phyloP scores from a whole-genome alignment of 352 stramenopile species.

The Paralagenidium karlingii region DNA sequence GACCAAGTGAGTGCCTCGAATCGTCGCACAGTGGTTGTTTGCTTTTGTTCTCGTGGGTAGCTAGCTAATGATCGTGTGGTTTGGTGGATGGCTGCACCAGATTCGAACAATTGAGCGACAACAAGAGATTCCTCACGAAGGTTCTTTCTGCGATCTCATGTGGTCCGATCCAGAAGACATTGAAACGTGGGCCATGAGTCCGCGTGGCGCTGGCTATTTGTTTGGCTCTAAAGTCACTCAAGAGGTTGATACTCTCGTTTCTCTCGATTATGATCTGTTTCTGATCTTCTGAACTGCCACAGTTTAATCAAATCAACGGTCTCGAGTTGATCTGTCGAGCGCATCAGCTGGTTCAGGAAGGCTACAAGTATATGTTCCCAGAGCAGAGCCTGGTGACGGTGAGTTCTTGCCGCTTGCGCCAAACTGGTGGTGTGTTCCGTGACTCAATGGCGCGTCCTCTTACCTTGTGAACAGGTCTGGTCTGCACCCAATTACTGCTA shows the following conservation, averaged over 20 bases:
- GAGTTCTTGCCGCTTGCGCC: no score
- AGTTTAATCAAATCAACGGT: slow-evolving; percentile 88
- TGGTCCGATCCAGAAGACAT: slow-evolving; percentile 97
- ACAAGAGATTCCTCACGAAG: slow-evolving; percentile 92
- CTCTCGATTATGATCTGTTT: neutral
- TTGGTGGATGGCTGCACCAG: slow-evolving; percentile 20
- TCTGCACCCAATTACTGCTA: slow-evolving; percentile 82
- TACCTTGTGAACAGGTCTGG: no score
- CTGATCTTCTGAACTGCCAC: slow-evolving; percentile 1
- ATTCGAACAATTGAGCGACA: slow-evolving; percentile 94
- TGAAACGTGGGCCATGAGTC: slow-evolving; percentile 83
- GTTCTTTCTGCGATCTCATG: slow-evolving; percentile 96
- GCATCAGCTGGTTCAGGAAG: slow-evolving; percentile 83
- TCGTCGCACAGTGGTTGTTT: no score
- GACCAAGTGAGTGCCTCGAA: slow-evolving; percentile 46
- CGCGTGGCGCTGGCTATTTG: slow-evolving; percentile 78
- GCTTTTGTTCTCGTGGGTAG: neutral
- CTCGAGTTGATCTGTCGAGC: slow-evolving; percentile 82
- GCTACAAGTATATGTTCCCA: slow-evolving; percentile 88
- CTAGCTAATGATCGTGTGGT: neutral
- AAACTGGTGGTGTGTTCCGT: slow-evolving; percentile 3
- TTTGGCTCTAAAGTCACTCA: slow-evolving; percentile 80
- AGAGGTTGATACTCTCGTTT: slow-evolving; percentile 16
- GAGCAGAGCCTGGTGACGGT: slow-evolving; percentile 77
- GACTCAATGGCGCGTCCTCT: neutral